Conservation (phyloP, 495 filamentous ascomycete species). For the Cercophora scortea region DNA sequence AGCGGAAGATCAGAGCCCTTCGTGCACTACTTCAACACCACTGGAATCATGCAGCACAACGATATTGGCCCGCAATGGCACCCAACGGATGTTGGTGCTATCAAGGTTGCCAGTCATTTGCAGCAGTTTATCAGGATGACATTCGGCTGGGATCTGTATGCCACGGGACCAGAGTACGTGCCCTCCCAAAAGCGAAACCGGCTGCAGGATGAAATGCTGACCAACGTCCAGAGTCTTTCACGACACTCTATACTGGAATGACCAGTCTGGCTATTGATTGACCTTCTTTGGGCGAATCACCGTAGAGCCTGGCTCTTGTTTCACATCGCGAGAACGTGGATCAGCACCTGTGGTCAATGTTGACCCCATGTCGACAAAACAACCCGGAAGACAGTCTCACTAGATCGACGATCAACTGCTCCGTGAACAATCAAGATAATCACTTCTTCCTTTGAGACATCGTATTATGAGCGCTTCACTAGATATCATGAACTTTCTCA, state of each 20-base stretch:
- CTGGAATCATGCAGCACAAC: constrained; percentile 61
- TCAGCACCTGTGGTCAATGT: too few species aligned
- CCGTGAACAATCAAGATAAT: too few species aligned
- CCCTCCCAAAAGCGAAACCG: neutral
- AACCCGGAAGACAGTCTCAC: too few species aligned
- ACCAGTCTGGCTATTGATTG: neutral
- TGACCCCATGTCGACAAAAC: too few species aligned
- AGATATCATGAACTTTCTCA: too few species aligned
- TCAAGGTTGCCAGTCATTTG: constrained; percentile 61
- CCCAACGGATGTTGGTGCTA: constrained; percentile 58
- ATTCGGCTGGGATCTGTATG: constrained; percentile 54
- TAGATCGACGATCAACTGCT: too few species aligned
- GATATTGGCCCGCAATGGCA: constrained; percentile 58
- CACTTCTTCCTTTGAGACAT: too few species aligned
- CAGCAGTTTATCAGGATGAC: constrained; percentile 45
- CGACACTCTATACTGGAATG: neutral
- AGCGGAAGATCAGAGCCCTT: constrained; percentile 36
- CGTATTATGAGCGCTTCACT: too few species aligned
- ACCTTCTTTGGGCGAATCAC: too few species aligned
- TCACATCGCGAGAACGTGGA: too few species aligned
- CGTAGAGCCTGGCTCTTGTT: too few species aligned
- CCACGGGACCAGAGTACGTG: constrained; percentile 50
- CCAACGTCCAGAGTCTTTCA: neutral
- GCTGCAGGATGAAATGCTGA: neutral
- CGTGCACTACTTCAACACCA: constrained; percentile 63